These are phyloP conservation scores for Aquilaria agallochum DNA, from an alignment of 441 rosid genomes.

Conservation along the genomic window DNA sequence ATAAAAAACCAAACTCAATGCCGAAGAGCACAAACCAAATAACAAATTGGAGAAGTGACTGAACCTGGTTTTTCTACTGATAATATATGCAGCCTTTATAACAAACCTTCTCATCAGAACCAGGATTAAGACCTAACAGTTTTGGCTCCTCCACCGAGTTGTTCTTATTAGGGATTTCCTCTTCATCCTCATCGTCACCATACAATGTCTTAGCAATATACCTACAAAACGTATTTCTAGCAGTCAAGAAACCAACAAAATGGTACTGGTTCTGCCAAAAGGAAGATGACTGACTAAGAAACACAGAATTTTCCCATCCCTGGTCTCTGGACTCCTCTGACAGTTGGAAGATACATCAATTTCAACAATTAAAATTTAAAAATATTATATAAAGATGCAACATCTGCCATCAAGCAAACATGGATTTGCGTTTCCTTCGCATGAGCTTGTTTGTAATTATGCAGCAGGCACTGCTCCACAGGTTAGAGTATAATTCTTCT, in stretches of 20 bases:
- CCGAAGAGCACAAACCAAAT: background rate
- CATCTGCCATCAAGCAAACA: too few species aligned
- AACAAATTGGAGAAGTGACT: background rate
- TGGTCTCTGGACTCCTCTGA: too few species aligned
- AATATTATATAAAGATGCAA: too few species aligned
- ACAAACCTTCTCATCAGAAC: conserved; percentile 86
- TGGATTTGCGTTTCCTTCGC: too few species aligned
- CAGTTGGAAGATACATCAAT: conserved; percentile 4
- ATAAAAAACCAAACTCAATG: conserved; percentile 13
- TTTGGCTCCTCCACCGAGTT: conserved; percentile 66
- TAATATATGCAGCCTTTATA: conserved; percentile 12
- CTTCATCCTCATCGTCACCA: conserved; percentile 71
- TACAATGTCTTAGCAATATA: conserved; percentile 82
- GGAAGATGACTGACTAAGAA: too few species aligned
- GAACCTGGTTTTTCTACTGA: background rate
- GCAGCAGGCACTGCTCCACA: too few species aligned
- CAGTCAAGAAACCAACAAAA: too few species aligned
- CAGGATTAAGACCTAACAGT: conserved; percentile 79
- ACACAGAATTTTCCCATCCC: too few species aligned
- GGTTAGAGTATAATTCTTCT: too few species aligned
- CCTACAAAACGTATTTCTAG: conserved; percentile 26
- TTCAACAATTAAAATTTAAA: too few species aligned
- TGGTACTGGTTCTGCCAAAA: too few species aligned
- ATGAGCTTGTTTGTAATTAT: too few species aligned
- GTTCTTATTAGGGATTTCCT: conserved; percentile 40